These are phyloP conservation scores for Brassica hybrid DNA, from an alignment of 441 rosid species.

Conservation along the genomic window DNA sequence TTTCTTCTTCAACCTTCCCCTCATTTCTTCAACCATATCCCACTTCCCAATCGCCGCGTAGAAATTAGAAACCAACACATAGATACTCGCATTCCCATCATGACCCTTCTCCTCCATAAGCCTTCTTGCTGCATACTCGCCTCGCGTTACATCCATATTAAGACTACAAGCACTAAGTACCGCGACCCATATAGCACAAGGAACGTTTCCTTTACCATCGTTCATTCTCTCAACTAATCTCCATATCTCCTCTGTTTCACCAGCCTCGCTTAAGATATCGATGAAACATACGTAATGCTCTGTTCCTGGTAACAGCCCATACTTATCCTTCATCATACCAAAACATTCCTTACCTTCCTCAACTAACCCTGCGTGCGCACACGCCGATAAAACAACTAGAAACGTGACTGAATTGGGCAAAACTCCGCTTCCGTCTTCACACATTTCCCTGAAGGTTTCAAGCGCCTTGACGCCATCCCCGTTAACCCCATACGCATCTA, in stretches of 20 bases:
- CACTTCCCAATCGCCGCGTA: constrained; percentile 64
- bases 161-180: constrained; percentile 60
- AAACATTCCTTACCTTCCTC: constrained; percentile 62
- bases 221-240: constrained; percentile 46
- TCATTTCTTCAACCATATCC: constrained; percentile 61
- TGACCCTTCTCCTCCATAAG: constrained; percentile 56
- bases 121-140: constrained; percentile 60
- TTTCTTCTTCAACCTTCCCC: constrained; percentile 53
- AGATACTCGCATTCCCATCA: constrained; percentile 47
- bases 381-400: constrained; percentile 79
- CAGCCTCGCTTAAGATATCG: constrained; percentile 70
- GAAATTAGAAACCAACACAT: constrained; percentile 63
- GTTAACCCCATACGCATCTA: constrained; percentile 71
- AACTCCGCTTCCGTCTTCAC: constrained; percentile 45
- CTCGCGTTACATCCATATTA: constrained; percentile 55
- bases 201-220: constrained; percentile 37
- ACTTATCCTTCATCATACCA: constrained; percentile 50
- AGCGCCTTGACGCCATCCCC: constrained; percentile 68
- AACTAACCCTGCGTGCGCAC: constrained; percentile 76
- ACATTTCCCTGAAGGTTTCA: constrained; percentile 61
- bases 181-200: constrained; percentile 57
- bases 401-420: constrained; percentile 73
- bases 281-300: constrained; percentile 78
- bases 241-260: constrained; percentile 67
- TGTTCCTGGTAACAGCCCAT: constrained; percentile 48